Conservation (phyloP, 768 basidiomycete genomes). For the Cystobasidium onofrii region DNA sequence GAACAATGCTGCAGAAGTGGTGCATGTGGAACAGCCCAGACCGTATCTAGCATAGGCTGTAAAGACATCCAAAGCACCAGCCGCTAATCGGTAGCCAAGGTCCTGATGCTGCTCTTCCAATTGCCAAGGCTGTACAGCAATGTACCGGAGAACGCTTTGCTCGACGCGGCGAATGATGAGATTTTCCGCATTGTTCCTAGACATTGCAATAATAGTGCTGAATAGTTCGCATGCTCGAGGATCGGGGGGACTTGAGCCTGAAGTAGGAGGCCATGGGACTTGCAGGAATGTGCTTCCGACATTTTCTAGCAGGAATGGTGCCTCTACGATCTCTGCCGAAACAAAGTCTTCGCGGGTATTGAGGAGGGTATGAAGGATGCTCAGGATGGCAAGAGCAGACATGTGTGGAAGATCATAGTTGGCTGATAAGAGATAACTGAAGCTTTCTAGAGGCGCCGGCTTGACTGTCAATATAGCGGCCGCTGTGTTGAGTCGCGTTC, state of each 20-base stretch:
- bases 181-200: not conserved
- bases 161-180: slow-evolving; percentile 18
- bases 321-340: slow-evolving; percentile 3
- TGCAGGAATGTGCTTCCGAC: not conserved
- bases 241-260: not conserved
- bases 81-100: slow-evolving; percentile 1
- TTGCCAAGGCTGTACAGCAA: slow-evolving; percentile 20
- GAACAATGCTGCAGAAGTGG: not conserved
- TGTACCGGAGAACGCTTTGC: slow-evolving; percentile 9
- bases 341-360: slow-evolving; percentile 25
- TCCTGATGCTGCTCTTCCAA: not conserved
- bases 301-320: slow-evolving; percentile 15
- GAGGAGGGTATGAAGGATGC: not conserved
- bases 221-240: not conserved
- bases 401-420: not conserved
- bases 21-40: slow-evolving; percentile 9
- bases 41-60: slow-evolving; percentile 3
- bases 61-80: not conserved
- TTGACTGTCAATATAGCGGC: slow-evolving; percentile 8
- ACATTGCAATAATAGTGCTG: not conserved
- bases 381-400: not conserved
- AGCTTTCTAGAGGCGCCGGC: not conserved
- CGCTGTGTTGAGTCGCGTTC: slow-evolving; percentile 1
- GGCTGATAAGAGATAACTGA: not conserved
- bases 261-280: slow-evolving; percentile 19